These are phyloP conservation scores for Trypanosoma melophagium DNA, from an alignment of 208 protist genomes.

Conservation along the genomic window DNA sequence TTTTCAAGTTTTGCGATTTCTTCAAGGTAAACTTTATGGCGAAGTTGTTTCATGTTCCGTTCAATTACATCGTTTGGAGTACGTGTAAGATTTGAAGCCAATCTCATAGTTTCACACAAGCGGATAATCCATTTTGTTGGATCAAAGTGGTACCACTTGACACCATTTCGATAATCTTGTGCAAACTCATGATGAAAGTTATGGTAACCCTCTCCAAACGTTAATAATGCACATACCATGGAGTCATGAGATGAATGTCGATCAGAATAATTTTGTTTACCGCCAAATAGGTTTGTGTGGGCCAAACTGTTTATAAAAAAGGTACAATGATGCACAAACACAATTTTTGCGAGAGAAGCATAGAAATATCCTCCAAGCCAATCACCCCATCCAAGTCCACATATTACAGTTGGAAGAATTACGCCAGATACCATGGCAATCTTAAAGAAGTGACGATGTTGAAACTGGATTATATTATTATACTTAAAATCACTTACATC, in stretches of 20 bases:
- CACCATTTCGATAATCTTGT: slow-evolving; percentile 90
- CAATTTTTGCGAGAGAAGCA: slow-evolving; percentile 69
- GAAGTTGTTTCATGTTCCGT: slow-evolving; percentile 53
- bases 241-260: slow-evolving; percentile 83
- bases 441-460: slow-evolving; percentile 86
- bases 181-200: slow-evolving; percentile 94
- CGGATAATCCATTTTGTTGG: slow-evolving; percentile 90
- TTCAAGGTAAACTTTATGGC: slow-evolving; percentile 37
- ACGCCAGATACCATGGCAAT: slow-evolving; percentile 84
- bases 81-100: slow-evolving; percentile 65
- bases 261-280: slow-evolving; percentile 79
- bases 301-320: slow-evolving; percentile 93
- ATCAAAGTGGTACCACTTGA: slow-evolving; percentile 91
- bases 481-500: slow-evolving; percentile 85
- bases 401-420: slow-evolving; percentile 82
- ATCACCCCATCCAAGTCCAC: slow-evolving; percentile 81
- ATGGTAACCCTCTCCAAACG: slow-evolving; percentile 92
- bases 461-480: slow-evolving; percentile 83
- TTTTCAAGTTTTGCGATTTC: slow-evolving; percentile 34
- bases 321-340: slow-evolving; percentile 88
- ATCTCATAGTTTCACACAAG: slow-evolving; percentile 45
- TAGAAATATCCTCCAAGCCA: slow-evolving; percentile 88
- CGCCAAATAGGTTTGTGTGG: slow-evolving; percentile 73
- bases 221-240: slow-evolving; percentile 73
- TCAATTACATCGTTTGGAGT: slow-evolving; percentile 66